Conservation (phyloP, 768 basidiomycete species). For the Lepiota brunneoincarnata region DNA sequence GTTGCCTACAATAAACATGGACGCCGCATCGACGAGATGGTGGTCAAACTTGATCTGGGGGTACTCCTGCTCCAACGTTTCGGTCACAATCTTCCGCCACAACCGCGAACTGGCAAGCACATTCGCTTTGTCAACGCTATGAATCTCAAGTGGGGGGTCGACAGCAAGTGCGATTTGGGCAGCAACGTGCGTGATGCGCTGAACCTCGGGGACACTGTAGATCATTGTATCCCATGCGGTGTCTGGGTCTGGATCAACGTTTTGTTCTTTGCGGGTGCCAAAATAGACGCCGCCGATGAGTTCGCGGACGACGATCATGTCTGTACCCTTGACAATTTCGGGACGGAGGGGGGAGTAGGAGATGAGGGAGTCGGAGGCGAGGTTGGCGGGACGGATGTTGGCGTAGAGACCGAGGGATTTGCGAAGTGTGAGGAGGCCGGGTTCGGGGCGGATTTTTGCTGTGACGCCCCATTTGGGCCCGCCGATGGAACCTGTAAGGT, state of each 20-base stretch:
- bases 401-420: constrained; percentile 95
- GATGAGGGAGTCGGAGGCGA: constrained; percentile 89
- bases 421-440: constrained; percentile 82
- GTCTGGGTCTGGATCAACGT: constrained; percentile 58
- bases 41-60: constrained; percentile 88
- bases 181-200: constrained; percentile 94
- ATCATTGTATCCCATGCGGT: constrained; percentile 91
- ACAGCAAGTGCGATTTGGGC: constrained; percentile 84
- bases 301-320: constrained; percentile 95
- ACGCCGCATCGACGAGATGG: constrained; percentile 91
- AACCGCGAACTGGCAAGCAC: constrained; percentile 92
- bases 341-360: constrained; percentile 87
- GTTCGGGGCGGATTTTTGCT: constrained; percentile 86
- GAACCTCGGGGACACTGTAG: constrained; percentile 88
- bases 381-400: constrained; percentile 96
- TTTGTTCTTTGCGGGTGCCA: constrained; percentile 87
- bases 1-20: constrained; percentile 90
- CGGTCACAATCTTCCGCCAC: constrained; percentile 92
- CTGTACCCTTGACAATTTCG: constrained; percentile 75
- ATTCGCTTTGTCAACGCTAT: constrained; percentile 98
- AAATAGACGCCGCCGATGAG: constrained; percentile 97
- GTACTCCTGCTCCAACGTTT: constrained; percentile 81
- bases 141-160: constrained; percentile 83
- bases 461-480: constrained; percentile 99
- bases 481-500: constrained; percentile 79